Conservation (phyloP, 1,284 basidiomycete species). For the Malassezia caprae region DNA sequence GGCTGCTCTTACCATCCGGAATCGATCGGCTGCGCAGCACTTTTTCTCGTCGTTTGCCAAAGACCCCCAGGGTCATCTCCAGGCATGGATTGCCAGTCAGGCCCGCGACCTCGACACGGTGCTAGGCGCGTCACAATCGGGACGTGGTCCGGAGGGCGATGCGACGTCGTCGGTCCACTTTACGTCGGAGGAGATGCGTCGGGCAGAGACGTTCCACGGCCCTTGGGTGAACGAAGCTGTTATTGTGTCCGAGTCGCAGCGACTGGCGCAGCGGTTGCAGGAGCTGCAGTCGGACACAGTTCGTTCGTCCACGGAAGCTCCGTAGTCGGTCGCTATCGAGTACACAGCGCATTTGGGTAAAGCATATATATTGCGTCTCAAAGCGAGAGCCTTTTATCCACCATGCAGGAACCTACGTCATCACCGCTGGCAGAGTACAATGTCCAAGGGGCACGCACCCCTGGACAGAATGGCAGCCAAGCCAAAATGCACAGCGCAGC, state of each 20-base stretch:
- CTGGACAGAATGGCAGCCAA: conserved; percentile 3
- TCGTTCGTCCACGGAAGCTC: background rate
- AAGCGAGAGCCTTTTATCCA: conserved; percentile 13
- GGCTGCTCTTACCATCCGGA: conserved; percentile 58
- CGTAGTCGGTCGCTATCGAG: background rate
- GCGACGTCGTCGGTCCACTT: conserved; percentile 49
- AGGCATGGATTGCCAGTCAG: conserved; percentile 81
- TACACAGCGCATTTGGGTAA: conserved; percentile 10
- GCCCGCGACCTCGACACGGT: conserved; percentile 78
- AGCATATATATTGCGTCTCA: conserved; percentile 18
- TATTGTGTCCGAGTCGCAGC: conserved; percentile 39
- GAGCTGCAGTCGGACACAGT: conserved; percentile 12
- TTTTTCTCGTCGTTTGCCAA: conserved; percentile 75
- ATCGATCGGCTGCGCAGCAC: conserved; percentile 71
- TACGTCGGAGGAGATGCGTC: conserved; percentile 71
- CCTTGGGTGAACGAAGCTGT: conserved; percentile 60
- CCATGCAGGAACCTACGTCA: conserved; percentile 3
- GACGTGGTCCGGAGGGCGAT: conserved; percentile 6
- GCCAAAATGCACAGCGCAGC: background rate
- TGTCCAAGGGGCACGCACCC: background rate
- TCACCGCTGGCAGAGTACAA: conserved; percentile 5
- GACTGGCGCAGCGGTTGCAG: conserved; percentile 35
- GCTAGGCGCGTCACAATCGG: conserved; percentile 49
- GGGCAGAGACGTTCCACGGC: conserved; percentile 77
- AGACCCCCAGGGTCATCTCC: conserved; percentile 70